Base-by-base conservation (phyloP, 164 flowering plant genomes). In the Vitis riparia region DNA sequence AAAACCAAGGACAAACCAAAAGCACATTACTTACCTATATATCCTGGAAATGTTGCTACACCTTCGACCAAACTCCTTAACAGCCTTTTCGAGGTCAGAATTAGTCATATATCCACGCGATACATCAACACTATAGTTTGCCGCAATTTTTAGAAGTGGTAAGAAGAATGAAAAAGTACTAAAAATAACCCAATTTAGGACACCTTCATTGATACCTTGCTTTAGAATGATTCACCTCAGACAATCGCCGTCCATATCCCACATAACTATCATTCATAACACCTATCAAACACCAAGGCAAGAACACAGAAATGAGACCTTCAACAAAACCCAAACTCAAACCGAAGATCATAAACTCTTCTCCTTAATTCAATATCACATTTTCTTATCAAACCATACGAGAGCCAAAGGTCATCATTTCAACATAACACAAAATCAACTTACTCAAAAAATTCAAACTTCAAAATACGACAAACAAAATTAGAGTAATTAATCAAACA, bases 21-120 rank as follows among this genome's bases (percentile, higher is more conserved):
- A 14, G 2, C 50, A 16, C 53, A 66, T 59, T 9, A 81, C 60
- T 80, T 78, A 93, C 98, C 97, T 93, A 87, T 94, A 94, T 27
- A 90, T 80, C 71, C 89, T 78, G 48, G 96, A 88, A 80, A 94
- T 90, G 55, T 79, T 80, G 59, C 90, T 80, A 78, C 98, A 91
- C 71, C 91, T 87, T 61, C 37, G 58, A 49, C 82, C 81, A 64
- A 91, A 87, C 8, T 76, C 82, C 82, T 82, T 85, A 72, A 91
- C 70, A 3, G 91, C 96, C 65, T 73, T 74, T 74, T 90, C 97
- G 29, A 94, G 88, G 32, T 91, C 97, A 60, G 65, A 50, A 79
- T 94, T 94, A 14, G 83, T 86, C 97, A 89, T 89, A 73, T 90
- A 94, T 11, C 97, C 98, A 13, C 65, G 77, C 68, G 86, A 85